Base-by-base conservation (phyloP, 305 asterid species). In the Stenogyne calaminthoides region DNA sequence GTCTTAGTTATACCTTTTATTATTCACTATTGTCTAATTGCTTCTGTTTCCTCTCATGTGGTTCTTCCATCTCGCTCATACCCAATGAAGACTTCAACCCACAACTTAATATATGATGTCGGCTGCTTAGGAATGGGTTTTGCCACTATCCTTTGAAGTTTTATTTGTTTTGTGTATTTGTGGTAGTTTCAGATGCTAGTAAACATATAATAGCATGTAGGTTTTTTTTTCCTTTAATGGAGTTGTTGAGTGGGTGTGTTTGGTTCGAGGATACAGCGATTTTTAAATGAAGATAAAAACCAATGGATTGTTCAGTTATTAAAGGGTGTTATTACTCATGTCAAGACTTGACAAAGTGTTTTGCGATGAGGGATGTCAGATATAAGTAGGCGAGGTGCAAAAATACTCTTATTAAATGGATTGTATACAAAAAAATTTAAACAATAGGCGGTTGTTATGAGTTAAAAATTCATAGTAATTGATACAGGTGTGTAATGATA, bases 171-270 rank as follows among this genome's bases (percentile, higher is more conserved):
- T 14, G 15, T 56, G 62, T 55, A 44, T 61, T 61, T 44, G 32
- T 42, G 59, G 27, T 63, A 36, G 56, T 54, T 60, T 71, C 42
- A 65, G 70, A 69, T 65, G 79, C 69, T 54, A 27, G 42, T 18
- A 56, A 60, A 68, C 20, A 25, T 3, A 67, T 19, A 37, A 7
- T 37, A 8, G 42, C 4, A 9, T 19, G 52, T 29, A 32, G 32
- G 0, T 25, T 25, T 25, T 15, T 46, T 34, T 11, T 56, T 36
- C 7, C 32, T 14, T 9, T 62, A 52, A 55, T 36, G 40, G 25
- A n/a, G n/a, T 42, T 40, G 59, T 68, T 29, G 34, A 20, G 69
- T 18, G 12, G 6, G 34, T 66, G 52, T 25, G 16, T 44, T 52
- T 52, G 65, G 7, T 73, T 59, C 1, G 10, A 40, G 44, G 58